Evolutionary conservation across 2,329 filamentous ascomycete genomes (phyloP).

Genomic region (Gliomastix tumulicola): DNA sequence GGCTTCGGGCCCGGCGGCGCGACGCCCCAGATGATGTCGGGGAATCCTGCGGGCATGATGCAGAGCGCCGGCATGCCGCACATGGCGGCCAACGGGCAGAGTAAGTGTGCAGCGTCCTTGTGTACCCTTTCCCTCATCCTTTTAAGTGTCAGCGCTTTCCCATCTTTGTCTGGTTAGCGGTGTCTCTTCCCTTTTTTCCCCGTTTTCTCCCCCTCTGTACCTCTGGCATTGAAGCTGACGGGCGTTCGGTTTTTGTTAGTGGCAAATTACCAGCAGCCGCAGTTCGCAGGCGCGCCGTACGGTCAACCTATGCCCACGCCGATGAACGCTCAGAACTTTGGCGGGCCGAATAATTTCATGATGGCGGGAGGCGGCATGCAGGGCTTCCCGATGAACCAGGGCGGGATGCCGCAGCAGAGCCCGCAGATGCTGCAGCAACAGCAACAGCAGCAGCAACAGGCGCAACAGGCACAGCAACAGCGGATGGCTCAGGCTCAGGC

Average conservation of each 20-base stretch:
- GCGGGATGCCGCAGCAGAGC: constrained; percentile 40
- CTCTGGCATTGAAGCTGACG: too few relatives aligned
- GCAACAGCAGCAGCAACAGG: constrained; percentile 13
- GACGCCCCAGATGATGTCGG: constrained; percentile 49
- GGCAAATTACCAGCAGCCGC: constrained; percentile 51
- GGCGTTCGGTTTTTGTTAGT: too few relatives aligned
- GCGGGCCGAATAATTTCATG: constrained; percentile 34
- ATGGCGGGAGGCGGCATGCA: constrained; percentile 45
- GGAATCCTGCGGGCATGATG: constrained; percentile 54
- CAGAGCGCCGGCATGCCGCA: constrained; percentile 52
- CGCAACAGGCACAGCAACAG: constrained; percentile 13
- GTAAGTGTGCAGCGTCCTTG: constrained; percentile 30
- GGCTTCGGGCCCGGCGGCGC: constrained; percentile 42
- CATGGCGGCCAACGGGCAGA: constrained; percentile 53
- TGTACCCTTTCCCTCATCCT: background rate
- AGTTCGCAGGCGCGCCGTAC: constrained; percentile 51
- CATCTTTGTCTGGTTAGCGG: too few relatives aligned
- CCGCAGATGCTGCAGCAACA: constrained; percentile 23
- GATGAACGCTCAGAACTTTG: constrained; percentile 45
- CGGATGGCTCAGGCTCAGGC: constrained; percentile 12
- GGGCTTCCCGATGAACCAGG: constrained; percentile 48
- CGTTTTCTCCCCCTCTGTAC: background rate
- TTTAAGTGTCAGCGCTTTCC: background rate
- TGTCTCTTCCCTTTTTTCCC: too few relatives aligned
- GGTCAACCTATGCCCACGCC: constrained; percentile 43